Evolutionary conservation across 202 grass and related monocot genomes (phyloP), one percentile per base, ranked within the genome.

Genomic region (Schoenoplectus tabernaemontani): DNA sequence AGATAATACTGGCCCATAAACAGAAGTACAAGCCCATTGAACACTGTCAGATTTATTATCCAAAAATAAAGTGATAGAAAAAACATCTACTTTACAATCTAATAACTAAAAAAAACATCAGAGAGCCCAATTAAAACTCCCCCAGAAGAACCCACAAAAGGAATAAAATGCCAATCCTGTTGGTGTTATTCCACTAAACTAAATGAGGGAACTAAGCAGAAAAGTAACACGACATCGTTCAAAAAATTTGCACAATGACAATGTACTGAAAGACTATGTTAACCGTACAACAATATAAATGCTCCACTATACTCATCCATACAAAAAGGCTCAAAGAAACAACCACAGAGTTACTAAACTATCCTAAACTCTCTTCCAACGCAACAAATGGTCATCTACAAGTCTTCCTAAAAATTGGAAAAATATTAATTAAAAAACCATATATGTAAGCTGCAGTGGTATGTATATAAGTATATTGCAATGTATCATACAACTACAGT

Each of bases 331-430:
- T 24, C 46, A 34, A 74, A 74, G 46, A 74, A 74, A 74, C 26
- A 74, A 54, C 24, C 70, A 74, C 26, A 54, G n/a, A 50, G 22
- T 34, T 53, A n/a, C 70, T 54, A n/a, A n/a, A 33, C 53, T 19
- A 74, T 34, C 70, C 46, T 53, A 54, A 74, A 53, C 70, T 53
- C 70, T 74, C 70, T 74, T 34, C 28, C 13, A 54, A 54, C 34
- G 26, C 70, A 74, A 53, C 26, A 19, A 50, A 44, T 69, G 5
- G 46, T 19, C 70, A 74, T 74, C 24, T 74, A 74, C 70, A 74
- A 26, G 46, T 34, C 7, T 19, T n/a, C 24, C 70, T 74, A 54
- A 34, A 34, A 33, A 26, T 1, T n/a, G 15, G 15, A 73, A 51
- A 73, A 24, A 46, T 23, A 23, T 43, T 13, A 11, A 70, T 26